phyloP scores from a whole-genome alignment of 2,329 filamentous ascomycete genomes.

The Fusarium nelsonii region DNA sequence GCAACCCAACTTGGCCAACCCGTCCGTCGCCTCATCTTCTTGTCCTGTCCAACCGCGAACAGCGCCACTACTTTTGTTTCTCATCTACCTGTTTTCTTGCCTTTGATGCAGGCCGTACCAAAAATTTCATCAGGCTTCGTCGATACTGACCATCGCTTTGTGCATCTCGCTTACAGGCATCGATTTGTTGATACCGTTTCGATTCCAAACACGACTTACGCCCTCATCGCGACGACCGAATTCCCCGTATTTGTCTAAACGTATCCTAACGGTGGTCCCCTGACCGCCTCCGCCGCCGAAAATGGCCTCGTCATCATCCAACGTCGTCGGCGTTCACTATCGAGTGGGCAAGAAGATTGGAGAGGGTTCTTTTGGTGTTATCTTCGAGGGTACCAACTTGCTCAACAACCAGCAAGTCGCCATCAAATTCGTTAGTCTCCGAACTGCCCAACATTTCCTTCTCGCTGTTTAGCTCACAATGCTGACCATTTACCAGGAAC shows the following conservation, averaged over 20 bases:
- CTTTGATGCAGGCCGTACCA: constrained; percentile 5
- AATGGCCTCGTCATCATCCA: constrained; percentile 92
- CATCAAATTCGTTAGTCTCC: constrained; percentile 90
- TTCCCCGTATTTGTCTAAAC: constrained; percentile 29
- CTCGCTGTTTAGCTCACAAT: background rate
- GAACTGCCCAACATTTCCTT: background rate
- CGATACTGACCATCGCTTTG: constrained; percentile 41
- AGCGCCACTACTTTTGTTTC: constrained; percentile 40
- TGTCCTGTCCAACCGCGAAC: constrained; percentile 36
- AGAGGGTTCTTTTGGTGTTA: constrained; percentile 98
- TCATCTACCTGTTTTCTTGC: constrained; percentile 24
- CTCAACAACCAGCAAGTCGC: constrained; percentile 99
- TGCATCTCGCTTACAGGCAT: constrained; percentile 40
- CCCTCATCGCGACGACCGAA: constrained; percentile 21
- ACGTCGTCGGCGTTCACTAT: constrained; percentile 99
- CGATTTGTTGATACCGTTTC: constrained; percentile 38
- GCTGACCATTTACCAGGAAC: constrained; percentile 74
- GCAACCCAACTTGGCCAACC: constrained; percentile 36
- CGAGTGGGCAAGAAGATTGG: constrained; percentile 99
- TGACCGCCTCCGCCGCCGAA: constrained; percentile 48
- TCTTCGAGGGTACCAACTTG: constrained; percentile 98
- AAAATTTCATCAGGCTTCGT: constrained; percentile 17
- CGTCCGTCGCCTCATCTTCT: constrained; percentile 42
- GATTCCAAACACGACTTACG: constrained; percentile 28
- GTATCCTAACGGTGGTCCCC: constrained; percentile 43